These are phyloP conservation scores for Colletotrichum sp. DNA, from an alignment of 2,329 filamentous ascomycete species.

Conservation along the genomic window DNA sequence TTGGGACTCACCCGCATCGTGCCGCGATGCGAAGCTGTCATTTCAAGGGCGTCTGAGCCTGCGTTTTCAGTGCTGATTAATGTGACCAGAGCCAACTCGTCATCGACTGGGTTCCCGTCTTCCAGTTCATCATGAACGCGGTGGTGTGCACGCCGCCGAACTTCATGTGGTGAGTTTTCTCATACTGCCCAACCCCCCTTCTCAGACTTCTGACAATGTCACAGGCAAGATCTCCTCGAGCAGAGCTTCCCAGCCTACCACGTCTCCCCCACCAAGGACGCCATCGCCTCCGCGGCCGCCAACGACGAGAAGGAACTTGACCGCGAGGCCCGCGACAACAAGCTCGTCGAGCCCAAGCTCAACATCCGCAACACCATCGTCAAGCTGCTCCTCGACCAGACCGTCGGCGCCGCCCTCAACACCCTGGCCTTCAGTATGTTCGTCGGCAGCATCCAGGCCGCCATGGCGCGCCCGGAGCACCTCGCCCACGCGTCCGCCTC, in stretches of 20 bases:
- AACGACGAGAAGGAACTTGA: conserved; percentile 47
- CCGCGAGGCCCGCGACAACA: conserved; percentile 36
- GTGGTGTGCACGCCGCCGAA: conserved; percentile 81
- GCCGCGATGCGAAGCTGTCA: background rate
- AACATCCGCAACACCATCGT: conserved; percentile 68
- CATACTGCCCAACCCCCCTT: background rate
- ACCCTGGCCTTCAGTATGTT: conserved; percentile 67
- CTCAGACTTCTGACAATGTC: conserved; percentile 6
- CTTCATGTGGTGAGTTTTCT: conserved; percentile 70
- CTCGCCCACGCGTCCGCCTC: conserved; percentile 39
- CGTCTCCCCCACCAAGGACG: conserved; percentile 41
- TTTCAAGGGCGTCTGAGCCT: background rate
- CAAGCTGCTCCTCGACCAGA: conserved; percentile 75
- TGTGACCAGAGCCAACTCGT: conserved; percentile 57
- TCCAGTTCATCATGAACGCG: conserved; percentile 80
- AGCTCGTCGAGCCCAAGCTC: conserved; percentile 54
- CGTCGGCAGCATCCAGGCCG: conserved; percentile 60
- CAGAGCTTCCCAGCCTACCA: conserved; percentile 72
- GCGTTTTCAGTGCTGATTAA: background rate
- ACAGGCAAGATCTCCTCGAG: conserved; percentile 79
- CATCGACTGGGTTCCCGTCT: conserved; percentile 70
- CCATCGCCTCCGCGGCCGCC: conserved; percentile 42
- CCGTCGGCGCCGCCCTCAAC: conserved; percentile 68
- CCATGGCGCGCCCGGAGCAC: conserved; percentile 43
- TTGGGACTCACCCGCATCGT: background rate